Evolutionary conservation across 2,329 filamentous ascomycete genomes (phyloP).

Genomic region (Fusarium liriodendri): DNA sequence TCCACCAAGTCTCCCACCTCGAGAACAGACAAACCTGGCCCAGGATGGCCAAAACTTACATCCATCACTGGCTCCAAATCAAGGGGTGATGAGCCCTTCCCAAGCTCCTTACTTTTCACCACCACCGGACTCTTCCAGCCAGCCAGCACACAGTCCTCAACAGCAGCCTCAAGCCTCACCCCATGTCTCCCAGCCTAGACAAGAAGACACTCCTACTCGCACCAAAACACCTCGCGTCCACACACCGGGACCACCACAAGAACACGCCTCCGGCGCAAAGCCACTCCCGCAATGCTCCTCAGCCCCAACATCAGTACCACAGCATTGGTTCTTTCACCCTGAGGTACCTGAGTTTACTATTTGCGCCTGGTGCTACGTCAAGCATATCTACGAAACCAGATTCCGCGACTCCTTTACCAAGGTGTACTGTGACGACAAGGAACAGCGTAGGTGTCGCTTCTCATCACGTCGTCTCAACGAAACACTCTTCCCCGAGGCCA

Average conservation of each 20-base stretch:
- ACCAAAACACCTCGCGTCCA: slow-evolving; percentile 17
- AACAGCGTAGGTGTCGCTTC: slow-evolving; percentile 51
- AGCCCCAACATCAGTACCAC: slow-evolving; percentile 40
- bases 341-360: slow-evolving; percentile 47
- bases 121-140: background rate
- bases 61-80: background rate
- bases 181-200: background rate
- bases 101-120: background rate
- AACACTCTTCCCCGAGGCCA: slow-evolving; percentile 45
- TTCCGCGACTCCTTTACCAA: slow-evolving; percentile 45
- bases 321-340: slow-evolving; percentile 53
- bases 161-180: background rate
- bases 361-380: slow-evolving; percentile 53
- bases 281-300: slow-evolving; percentile 43
- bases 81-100: background rate
- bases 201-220: background rate
- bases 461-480: slow-evolving; percentile 47
- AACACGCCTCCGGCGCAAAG: slow-evolving; percentile 26
- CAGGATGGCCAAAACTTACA: background rate
- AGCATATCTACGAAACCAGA: slow-evolving; percentile 48
- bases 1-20: background rate
- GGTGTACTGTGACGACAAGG: slow-evolving; percentile 34
- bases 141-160: background rate
- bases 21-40: background rate
- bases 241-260: slow-evolving; percentile 25